phyloP scores from a whole-genome alignment of 192 early-diverging fungal genomes.

The Pilobolus umbonatus region DNA sequence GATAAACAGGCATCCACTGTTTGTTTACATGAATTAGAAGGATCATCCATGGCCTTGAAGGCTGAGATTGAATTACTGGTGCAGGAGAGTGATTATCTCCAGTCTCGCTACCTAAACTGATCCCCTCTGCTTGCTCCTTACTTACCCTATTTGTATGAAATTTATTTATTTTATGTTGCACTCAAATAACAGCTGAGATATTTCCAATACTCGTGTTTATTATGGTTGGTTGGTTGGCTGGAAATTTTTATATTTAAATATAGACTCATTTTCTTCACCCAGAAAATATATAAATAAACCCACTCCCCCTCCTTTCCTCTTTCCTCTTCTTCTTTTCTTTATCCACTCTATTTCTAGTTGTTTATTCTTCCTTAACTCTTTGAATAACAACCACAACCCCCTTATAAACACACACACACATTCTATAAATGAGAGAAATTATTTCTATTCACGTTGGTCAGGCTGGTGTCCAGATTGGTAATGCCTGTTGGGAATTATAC shows the following conservation, averaged over 20 bases:
- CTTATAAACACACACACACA: conserved; percentile 1
- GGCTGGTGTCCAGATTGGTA: conserved; percentile 80
- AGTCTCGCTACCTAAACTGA: no score
- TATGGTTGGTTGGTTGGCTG: no score
- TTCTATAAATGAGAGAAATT: conserved; percentile 38
- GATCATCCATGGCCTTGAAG: conserved; percentile 21
- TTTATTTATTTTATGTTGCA: background rate
- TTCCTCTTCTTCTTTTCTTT: background rate
- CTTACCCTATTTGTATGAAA: background rate
- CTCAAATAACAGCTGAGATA: background rate
- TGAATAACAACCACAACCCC: conserved; percentile 4
- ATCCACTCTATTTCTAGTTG: conserved; percentile 1
- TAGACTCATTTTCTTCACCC: conserved; percentile 1
- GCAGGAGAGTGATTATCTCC: background rate
- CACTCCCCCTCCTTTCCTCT: background rate
- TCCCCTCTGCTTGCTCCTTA: no score
- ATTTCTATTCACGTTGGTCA: conserved; percentile 46
- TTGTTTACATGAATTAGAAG: conserved; percentile 43
- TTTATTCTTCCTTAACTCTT: conserved; percentile 22
- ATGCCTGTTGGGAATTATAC: conserved; percentile 78
- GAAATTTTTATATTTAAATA: background rate
- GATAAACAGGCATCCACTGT: conserved; percentile 53
- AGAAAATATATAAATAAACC: background rate
- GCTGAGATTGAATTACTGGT: conserved; percentile 13
- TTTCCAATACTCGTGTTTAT: no score